Evolutionary conservation across 768 basidiomycete genomes (phyloP).

Genomic region (Agaricus blazei): DNA sequence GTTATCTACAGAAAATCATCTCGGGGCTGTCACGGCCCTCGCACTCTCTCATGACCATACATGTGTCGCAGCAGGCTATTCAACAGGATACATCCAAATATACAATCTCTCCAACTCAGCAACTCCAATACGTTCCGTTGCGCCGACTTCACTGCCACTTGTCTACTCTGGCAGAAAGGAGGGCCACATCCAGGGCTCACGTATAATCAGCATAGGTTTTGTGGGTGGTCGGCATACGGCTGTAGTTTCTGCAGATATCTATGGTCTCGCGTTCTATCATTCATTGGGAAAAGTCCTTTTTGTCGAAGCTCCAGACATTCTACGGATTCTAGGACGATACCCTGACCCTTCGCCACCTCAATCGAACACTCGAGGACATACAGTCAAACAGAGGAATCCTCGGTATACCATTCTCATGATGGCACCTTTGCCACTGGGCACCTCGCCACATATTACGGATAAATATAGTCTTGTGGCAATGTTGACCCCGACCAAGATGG

Average conservation of each 20-base stretch:
- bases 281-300: constrained; percentile 91
- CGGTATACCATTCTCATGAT: constrained; percentile 74
- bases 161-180: constrained; percentile 77
- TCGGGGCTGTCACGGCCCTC: constrained; percentile 83
- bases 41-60: constrained; percentile 93
- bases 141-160: constrained; percentile 63
- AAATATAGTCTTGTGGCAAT: constrained; percentile 76
- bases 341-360: constrained; percentile 36
- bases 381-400: constrained; percentile 39
- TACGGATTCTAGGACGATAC: constrained; percentile 91
- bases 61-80: constrained; percentile 85
- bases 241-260: constrained; percentile 84
- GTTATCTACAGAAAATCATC: constrained; percentile 40
- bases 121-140: constrained; percentile 60
- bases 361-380: constrained; percentile 16
- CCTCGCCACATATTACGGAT: constrained; percentile 70
- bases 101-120: constrained; percentile 75
- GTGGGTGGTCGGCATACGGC: constrained; percentile 91
- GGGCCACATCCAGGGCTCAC: constrained; percentile 77
- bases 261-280: constrained; percentile 92
- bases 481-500: constrained; percentile 85
- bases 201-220: constrained; percentile 80
- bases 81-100: constrained; percentile 77
- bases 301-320: constrained; percentile 89
- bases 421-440: constrained; percentile 78